Base-by-base conservation (phyloP, 2,329 filamentous ascomycete species). In the Penicillium sp. region DNA sequence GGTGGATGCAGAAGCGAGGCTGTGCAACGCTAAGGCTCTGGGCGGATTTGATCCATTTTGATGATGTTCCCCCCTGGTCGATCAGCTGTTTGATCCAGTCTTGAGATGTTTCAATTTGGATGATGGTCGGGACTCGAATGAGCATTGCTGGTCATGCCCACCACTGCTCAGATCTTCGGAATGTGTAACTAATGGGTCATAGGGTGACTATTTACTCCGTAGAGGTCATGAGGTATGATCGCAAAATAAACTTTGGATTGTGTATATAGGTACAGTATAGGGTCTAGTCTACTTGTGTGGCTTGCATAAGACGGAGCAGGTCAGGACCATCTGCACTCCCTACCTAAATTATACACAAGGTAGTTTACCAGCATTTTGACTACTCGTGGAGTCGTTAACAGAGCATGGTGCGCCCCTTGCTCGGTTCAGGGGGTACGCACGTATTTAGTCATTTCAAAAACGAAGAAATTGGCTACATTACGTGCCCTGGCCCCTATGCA, bases 11-110 rank as follows among this genome's bases (percentile, higher is more conserved):
- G 2, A 14, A 31, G 37, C 31, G 58, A 59, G 62, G 62, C 62
- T 63, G 62, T 64, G 62, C 62, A 61, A 39, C 37, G 49, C 44
- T 47, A 40, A 47, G 60, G 60, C 57, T 27, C 50, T 16, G 6
- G 44, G 19, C 14, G 54, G 13, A 50, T 46, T 54, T 40, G 59
- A 62, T 60, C 57, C 24, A 62, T 60, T 55, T 33, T 33, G 37
- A 50, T 24, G 39, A 22, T 36, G 36, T 3, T 3, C 41, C 19
- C 40, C 31, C 31, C 22, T 41, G 43, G 58, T 44, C 50, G 60
- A 62, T 62, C 60, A 50, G 33, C 16, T 36, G 27, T 31, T 13
- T 7, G 24, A 24, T 33, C 16, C 16, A 33, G 14, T 33, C 31
- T 33, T 10, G n/a, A 35, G 31, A 49, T 10, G 31, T 37, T 43